Conservation (phyloP, 2,329 filamentous ascomycete genomes). For the Sclerotinia minor region DNA sequence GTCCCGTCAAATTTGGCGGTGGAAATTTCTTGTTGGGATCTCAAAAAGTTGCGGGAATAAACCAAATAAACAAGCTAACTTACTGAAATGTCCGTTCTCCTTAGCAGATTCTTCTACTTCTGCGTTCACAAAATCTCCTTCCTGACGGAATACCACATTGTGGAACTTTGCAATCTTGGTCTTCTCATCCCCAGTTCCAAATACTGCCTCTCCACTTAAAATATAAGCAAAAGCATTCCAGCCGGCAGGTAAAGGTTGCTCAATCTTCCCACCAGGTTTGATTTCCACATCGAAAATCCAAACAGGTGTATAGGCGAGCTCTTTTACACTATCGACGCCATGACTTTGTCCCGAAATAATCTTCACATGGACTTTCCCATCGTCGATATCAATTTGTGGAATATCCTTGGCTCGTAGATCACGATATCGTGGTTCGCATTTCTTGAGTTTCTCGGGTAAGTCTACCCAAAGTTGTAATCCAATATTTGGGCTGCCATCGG, state of each 20-base stretch:
- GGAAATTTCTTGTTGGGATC: not conserved
- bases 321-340: constrained; percentile 82
- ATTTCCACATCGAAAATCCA: constrained; percentile 88
- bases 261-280: constrained; percentile 73
- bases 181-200: constrained; percentile 54
- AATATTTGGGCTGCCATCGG: constrained; percentile 74
- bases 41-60: constrained; percentile 12
- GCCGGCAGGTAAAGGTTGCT: constrained; percentile 71
- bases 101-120: constrained; percentile 66
- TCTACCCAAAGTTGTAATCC: constrained; percentile 97
- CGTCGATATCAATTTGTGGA: constrained; percentile 69
- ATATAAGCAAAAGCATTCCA: constrained; percentile 93
- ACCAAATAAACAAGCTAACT: constrained; percentile 27
- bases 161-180: constrained; percentile 68
- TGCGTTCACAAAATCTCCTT: constrained; percentile 73
- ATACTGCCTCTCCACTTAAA: constrained; percentile 69
- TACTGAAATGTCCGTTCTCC: constrained; percentile 49
- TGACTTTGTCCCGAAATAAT: constrained; percentile 86
- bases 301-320: constrained; percentile 95
- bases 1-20: not conserved
- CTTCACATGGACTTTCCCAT: constrained; percentile 75
- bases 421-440: constrained; percentile 87
- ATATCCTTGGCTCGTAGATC: constrained; percentile 80
- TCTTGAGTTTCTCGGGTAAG: constrained; percentile 76
- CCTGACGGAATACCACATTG: constrained; percentile 83